Evolutionary conservation across 345 rosid species (phyloP), one percentile per base, ranked within the genome.

Genomic region (Citrus inodora): DNA sequence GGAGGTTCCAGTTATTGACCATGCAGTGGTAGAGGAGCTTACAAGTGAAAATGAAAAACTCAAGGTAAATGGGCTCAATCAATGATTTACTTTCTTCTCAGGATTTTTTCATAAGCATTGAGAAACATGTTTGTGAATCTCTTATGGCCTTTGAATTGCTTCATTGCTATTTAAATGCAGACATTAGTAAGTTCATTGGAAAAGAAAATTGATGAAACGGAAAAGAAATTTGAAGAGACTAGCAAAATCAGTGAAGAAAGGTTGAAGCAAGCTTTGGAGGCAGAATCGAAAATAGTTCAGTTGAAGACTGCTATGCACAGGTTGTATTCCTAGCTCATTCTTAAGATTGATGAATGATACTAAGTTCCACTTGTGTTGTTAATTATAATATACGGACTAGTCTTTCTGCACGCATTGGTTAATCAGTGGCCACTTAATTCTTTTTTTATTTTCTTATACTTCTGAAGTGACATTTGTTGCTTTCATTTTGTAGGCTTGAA

Each of bases 281-380:
- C 98, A n/a, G 98, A 94, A 79, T 89, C 98, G 46, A 96, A 91
- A 86, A 83, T 94, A 74, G 90, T 83, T 70, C 90, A 90, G 80
- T 81, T 96, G 87, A 94, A 96, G 89, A 93, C 90, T 71, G 92
- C 90, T 68, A 92, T 96, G 98, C 93, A 92, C 71, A 96, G 89
- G 99, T 96, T 71, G 38, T 67, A 66, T 53, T 58, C 37, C 2
- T 59, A 16, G 40, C 73, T 76, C 69, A 72, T 75, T 71, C 3
- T 38, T 21, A 30, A 28, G 60, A 38, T 37, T 75, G 33, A 38
- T n/a, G 25, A 40, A 68, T 33, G 32, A 73, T 76, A 46, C 58
- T 53, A 63, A 56, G 24, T 32, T 74, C 22, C 17, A 38, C 32
- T 56, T 61, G 9, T 74, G 40, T 53, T 10, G 63, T 73, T 70